Conservation (phyloP, 441 rosid genomes). For the Jatropha podagrica region DNA sequence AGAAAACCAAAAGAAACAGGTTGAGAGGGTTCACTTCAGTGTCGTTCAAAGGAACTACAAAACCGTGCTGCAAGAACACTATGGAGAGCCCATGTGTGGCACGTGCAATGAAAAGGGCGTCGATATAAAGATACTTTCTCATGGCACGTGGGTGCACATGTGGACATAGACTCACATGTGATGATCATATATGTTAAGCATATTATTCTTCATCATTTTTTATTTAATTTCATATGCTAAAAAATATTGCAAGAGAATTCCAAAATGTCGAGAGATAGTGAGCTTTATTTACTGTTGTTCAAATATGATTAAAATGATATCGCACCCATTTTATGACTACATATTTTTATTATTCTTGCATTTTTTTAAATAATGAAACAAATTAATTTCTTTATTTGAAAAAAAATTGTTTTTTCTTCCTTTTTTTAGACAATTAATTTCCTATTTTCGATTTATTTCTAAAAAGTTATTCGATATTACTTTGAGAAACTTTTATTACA, state of each 20-base stretch:
- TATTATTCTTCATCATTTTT: background rate
- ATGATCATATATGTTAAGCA: background rate
- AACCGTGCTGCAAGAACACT: background rate
- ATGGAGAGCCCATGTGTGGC: constrained; percentile 1
- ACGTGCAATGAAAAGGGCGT: background rate
- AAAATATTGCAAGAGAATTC: background rate
- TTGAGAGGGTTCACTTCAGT: background rate
- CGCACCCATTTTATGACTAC: too few relatives aligned
- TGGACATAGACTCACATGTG: background rate
- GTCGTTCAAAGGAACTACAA: background rate
- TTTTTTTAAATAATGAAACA: too few relatives aligned
- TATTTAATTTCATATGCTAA: background rate
- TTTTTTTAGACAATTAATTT: too few relatives aligned
- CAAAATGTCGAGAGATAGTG: too few relatives aligned
- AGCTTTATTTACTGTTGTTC: too few relatives aligned
- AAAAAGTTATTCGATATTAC: too few relatives aligned
- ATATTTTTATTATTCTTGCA: too few relatives aligned
- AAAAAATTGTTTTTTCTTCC: too few relatives aligned
- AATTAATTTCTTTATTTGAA: too few relatives aligned
- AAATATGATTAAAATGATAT: too few relatives aligned
- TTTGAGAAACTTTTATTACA: too few relatives aligned
- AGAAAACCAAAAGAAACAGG: background rate
- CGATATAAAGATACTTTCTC: background rate
- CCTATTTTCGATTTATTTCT: too few relatives aligned
- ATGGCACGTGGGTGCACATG: constrained; percentile 21